These are phyloP conservation scores for Liriodendron chinense DNA, from an alignment of 164 flowering plant species.

Conservation along the genomic window DNA sequence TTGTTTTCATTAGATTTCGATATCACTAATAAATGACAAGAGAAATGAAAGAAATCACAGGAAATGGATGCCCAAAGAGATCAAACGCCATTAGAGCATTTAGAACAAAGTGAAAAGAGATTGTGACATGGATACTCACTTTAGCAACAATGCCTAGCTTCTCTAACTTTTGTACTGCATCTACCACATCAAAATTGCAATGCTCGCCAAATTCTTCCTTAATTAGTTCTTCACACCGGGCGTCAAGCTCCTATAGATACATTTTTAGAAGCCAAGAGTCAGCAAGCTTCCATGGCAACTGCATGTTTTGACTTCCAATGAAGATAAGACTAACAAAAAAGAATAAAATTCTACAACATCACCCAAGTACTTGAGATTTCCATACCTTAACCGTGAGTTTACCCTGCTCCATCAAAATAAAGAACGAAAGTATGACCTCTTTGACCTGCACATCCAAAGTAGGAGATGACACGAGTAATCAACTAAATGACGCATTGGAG, in stretches of 20 bases:
- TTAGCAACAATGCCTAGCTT: constrained; percentile 80
- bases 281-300: not conserved
- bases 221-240: constrained; percentile 64
- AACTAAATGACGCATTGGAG: not conserved
- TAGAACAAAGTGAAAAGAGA: not conserved
- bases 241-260: constrained; percentile 55
- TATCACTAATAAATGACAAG: not conserved
- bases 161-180: constrained; percentile 88
- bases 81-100: not conserved
- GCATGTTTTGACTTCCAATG: not conserved
- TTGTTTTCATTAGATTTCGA: not conserved
- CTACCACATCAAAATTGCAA: constrained; percentile 86
- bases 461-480: not conserved
- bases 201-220: constrained; percentile 62
- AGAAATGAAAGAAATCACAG: not conserved
- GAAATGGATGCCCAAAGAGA: not conserved
- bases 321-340: not conserved
- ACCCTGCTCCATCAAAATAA: constrained; percentile 79
- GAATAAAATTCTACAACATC: not conserved
- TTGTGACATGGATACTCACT: constrained; percentile 43
- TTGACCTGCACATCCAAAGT: constrained; percentile 51
- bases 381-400: constrained; percentile 58
- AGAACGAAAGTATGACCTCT: constrained; percentile 71
- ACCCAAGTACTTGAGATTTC: not conserved
- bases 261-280: constrained; percentile 7